Base-by-base conservation (phyloP, 2,329 filamentous ascomycete species). In the Epicoccum sorghinum region DNA sequence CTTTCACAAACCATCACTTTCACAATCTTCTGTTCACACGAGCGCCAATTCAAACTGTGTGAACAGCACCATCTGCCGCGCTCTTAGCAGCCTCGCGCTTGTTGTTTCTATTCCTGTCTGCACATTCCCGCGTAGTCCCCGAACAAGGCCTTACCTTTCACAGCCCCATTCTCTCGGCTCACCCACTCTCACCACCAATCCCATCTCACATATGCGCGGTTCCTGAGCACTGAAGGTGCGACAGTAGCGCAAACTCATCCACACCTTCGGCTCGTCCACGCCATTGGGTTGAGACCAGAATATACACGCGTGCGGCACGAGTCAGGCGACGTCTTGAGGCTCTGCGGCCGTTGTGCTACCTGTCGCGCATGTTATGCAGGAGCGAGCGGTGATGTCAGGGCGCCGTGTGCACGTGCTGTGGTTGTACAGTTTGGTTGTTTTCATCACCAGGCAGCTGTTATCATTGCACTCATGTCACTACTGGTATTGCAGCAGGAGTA, bases 281-380 rank as follows among this genome's bases (percentile, higher is more conserved):
- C 41, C 29, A 5, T 44, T 18, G 47, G 30, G 14, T 32, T 9
- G 9, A n/a, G 25, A 18, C 22, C 22, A 47, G 33, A 43, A 33
- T 42, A 44, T n/a, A 24, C n/a, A 24, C 23, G 18, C 18, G 18
- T 18, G 18, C 14, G 39, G 29, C 12, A 18, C 51, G 29, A 48
- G 47, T 55, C 45, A 42, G 35, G 35, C 45, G 25, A 13, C 12
- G 24, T 13, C n/a, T 13, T 55, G 52, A 55, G 52, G 52, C 52
- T 55, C 52, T 55, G 52, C 52, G 41, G 52, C 51, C 40, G 45
- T 41, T 13, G 46, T 55, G 46, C 45, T 41, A 55, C 52, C 41
- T 45, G 29, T 40, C 41, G 32, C 22, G 18, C 48, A 40, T 33
- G 41, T 45, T 44, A 40, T 40, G 25, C 48, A 30, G 29, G 29